Base-by-base conservation (phyloP, 345 rosid genomes). In the Lenwebbia sp. region DNA sequence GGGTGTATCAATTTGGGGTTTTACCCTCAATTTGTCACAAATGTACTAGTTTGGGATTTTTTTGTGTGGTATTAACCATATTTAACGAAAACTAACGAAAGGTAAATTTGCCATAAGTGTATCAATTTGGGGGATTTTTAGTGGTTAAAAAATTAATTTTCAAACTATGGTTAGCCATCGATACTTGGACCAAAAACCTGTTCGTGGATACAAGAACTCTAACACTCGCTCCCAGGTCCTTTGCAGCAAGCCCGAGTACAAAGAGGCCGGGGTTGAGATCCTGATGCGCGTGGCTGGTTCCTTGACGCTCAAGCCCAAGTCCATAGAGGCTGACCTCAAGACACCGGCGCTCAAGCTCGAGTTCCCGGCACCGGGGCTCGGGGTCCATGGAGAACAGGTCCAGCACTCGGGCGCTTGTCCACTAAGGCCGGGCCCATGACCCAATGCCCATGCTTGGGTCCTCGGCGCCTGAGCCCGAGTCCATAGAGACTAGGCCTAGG, bases 381-480 rank as follows among this genome's bases (percentile, higher is more conserved):
- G 60, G 60, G n/a, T 23, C n/a, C 28, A 23, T 11, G 3, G 13
- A 25, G 60, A 56, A 25, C 28, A 4, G 4, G n/a, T 23, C 2
- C 10, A 11, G n/a, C 28, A 12, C 14, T 50, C 13, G 52, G 14
- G 14, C 14, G 14, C 52, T 50, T 50, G 52, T 50, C 52, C 14
- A 12, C 52, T 12, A 50, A 50, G 52, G 23, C 8, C 0, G 2
- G 10, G 41, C 3, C 0, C 17, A 4, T 14, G 76, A 65, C 41
- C 23, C 17, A 0, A 0, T 65, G 22, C 1, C 12, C 12, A 7
- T 65, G 76, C 76, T 15, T 65, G 41, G 41, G 41, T 65, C 22
- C 76, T 30, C 1, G 0, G 3, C 41, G 9, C 76, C 17, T 0
- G 10, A 0, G 30, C 75, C 14, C 0, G 10, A 0, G 13, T 33